A percentile compares a stretch with the other conserved stretches of the same genome.
These are phyloP conservation scores for Lentinula novae-zelandiae DNA, from an alignment of 1,284 basidiomycete species.

Conservation along the genomic window DNA sequence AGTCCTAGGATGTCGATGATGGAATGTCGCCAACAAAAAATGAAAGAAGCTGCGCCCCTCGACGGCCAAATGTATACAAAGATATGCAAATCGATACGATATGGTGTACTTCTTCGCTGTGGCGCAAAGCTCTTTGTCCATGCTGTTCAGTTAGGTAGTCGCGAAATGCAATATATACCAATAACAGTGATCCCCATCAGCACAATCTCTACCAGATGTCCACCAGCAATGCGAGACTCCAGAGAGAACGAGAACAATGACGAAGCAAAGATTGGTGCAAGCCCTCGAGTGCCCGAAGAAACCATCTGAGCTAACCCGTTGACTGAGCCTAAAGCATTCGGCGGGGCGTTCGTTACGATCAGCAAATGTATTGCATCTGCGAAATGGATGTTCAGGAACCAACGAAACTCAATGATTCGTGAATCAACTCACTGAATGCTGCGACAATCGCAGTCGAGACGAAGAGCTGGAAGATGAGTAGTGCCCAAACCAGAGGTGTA, in stretches of 20 bases:
- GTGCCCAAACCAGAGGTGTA: conserved; percentile 6
- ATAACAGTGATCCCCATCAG: conserved; percentile 3
- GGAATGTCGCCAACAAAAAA: too few relatives aligned
- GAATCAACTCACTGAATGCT: conserved; percentile 11
- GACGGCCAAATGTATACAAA: too few relatives aligned
- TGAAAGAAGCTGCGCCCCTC: too few relatives aligned
- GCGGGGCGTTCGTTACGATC: conserved; percentile 10
- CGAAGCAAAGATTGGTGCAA: conserved; percentile 7
- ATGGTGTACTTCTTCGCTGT: too few relatives aligned
- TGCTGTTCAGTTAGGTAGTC: neutral
- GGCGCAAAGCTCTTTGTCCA: too few relatives aligned
- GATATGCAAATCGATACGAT: too few relatives aligned
- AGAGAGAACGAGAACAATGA: conserved; percentile 12
- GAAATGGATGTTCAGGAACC: too few relatives aligned
- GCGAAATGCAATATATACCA: conserved; percentile 5
- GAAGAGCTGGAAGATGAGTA: conserved; percentile 10
- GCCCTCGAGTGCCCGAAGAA: conserved; percentile 11
- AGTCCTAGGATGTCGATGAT: too few relatives aligned
- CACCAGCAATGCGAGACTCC: conserved; percentile 1
- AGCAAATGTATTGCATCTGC: conserved; percentile 9
- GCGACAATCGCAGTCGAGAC: conserved; percentile 3
- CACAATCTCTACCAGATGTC: conserved; percentile 9
- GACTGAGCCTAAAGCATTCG: conserved; percentile 17
- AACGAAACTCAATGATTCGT: neutral
- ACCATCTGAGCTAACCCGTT: conserved; percentile 22